phyloP scores from a whole-genome alignment of 345 rosid species.

The Gossypium bickii region DNA sequence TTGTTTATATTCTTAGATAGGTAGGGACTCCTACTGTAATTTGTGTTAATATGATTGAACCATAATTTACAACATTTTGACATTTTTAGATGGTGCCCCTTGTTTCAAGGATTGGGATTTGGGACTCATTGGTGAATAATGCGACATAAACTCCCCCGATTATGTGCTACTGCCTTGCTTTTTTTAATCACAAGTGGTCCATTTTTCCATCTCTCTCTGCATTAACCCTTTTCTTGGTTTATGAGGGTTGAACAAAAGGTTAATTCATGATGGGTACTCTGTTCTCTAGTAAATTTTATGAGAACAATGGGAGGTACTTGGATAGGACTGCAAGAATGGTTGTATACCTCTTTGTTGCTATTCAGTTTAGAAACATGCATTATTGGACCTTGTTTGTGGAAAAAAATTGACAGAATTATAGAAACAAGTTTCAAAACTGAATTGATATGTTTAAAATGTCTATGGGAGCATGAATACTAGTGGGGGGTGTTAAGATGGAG shows the following conservation, averaged over 20 bases:
- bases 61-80: too few species aligned
- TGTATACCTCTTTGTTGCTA: not conserved
- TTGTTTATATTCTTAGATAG: not conserved
- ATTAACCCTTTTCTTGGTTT: not conserved
- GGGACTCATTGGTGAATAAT: not conserved
- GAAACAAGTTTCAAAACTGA: too few species aligned
- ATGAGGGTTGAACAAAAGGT: not conserved
- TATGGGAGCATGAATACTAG: too few species aligned
- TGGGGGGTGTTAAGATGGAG: too few species aligned
- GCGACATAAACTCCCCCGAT: not conserved
- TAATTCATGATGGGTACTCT: not conserved
- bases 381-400: not conserved
- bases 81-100: too few species aligned
- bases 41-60: too few species aligned
- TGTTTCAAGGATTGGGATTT: not conserved
- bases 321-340: not conserved
- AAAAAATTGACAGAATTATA: not conserved
- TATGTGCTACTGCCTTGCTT: not conserved
- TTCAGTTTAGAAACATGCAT: too few species aligned
- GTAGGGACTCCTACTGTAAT: slow-evolving; percentile 2
- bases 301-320: not conserved
- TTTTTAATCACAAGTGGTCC: not conserved
- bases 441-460: too few species aligned
- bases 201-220: not conserved
- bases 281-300: not conserved